Percentiles rank a stretch among this genome's conserved stretches.
Evolutionary conservation across 352 stramenopile genomes (phyloP).

Genomic region (Phytopythium litorale): DNA sequence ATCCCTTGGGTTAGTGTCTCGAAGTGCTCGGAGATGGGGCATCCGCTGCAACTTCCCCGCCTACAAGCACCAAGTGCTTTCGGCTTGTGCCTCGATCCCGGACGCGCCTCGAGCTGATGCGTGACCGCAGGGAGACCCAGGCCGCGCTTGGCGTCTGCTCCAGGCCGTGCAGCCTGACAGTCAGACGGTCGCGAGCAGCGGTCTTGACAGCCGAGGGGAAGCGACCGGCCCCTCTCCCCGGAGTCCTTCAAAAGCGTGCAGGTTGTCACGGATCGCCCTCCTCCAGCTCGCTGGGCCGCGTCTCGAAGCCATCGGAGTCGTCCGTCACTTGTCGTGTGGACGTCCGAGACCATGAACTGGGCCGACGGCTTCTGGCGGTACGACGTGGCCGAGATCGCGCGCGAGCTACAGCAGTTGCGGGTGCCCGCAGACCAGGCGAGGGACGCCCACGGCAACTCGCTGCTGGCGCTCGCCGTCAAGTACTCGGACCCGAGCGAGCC

Average conservation of each 20-base stretch:
- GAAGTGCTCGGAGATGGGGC: background rate
- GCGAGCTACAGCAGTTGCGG: background rate
- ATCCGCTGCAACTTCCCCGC: background rate
- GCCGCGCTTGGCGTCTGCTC: too few relatives aligned
- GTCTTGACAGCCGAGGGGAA: background rate
- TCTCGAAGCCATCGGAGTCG: background rate
- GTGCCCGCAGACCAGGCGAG: background rate
- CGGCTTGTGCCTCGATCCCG: background rate
- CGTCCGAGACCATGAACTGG: slow-evolving; percentile 1
- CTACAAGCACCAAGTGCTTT: background rate
- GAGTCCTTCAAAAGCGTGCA: background rate
- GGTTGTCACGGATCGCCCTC: too few relatives aligned
- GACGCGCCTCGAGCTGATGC: background rate
- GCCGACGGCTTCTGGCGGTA: slow-evolving; percentile 8
- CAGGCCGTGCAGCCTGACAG: background rate
- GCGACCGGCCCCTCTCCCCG: background rate
- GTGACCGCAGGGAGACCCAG: too few relatives aligned
- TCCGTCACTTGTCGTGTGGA: background rate
- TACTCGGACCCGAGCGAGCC: slow-evolving; percentile 5
- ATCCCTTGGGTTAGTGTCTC: slow-evolving; percentile 2
- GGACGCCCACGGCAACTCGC: slow-evolving; percentile 4
- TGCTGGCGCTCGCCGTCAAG: slow-evolving; percentile 7
- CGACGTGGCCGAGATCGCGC: slow-evolving; percentile 1
- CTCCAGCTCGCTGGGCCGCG: too few relatives aligned
- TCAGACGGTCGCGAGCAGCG: background rate